These are phyloP conservation scores for Aspergillus vadensis DNA, from an alignment of 2,329 filamentous ascomycete species.

Conservation along the genomic window DNA sequence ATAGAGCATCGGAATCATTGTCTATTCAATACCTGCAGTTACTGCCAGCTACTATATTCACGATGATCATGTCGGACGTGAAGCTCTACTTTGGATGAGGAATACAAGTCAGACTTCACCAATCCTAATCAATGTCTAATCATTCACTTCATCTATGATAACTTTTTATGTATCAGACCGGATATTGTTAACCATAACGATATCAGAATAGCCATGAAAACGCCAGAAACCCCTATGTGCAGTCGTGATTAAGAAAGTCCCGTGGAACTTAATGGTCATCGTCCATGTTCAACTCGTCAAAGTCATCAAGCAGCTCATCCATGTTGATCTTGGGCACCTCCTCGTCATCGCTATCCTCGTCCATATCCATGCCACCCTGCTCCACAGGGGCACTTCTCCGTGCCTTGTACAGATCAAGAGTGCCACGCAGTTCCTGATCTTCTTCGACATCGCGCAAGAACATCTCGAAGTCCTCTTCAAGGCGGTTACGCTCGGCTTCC, in stretches of 20 bases:
- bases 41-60: neutral
- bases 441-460: slow-evolving; percentile 97
- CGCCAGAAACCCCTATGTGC: slow-evolving; percentile 1
- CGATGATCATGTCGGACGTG: neutral
- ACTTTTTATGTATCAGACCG: slow-evolving; percentile 1
- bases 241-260: neutral
- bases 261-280: slow-evolving; percentile 1
- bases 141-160: slow-evolving; percentile 1
- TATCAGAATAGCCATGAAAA: slow-evolving; percentile 3
- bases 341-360: slow-evolving; percentile 61
- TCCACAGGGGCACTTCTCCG: slow-evolving; percentile 48
- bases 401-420: slow-evolving; percentile 79
- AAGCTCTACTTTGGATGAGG: neutral
- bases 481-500: slow-evolving; percentile 78
- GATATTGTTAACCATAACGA: slow-evolving; percentile 3
- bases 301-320: slow-evolving; percentile 85
- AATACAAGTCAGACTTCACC: neutral
- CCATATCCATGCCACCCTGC: slow-evolving; percentile 52
- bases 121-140: neutral
- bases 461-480: slow-evolving; percentile 94
- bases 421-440: slow-evolving; percentile 81
- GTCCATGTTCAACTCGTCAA: slow-evolving; percentile 77
- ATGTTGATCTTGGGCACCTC: slow-evolving; percentile 71
- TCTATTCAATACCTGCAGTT: no score
- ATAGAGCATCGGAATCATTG: no score